Percentiles rank a stretch among this genome's conserved stretches.
Evolutionary conservation across 768 basidiomycete species (phyloP).

Genomic region (Leucogyrophana mollusca): DNA sequence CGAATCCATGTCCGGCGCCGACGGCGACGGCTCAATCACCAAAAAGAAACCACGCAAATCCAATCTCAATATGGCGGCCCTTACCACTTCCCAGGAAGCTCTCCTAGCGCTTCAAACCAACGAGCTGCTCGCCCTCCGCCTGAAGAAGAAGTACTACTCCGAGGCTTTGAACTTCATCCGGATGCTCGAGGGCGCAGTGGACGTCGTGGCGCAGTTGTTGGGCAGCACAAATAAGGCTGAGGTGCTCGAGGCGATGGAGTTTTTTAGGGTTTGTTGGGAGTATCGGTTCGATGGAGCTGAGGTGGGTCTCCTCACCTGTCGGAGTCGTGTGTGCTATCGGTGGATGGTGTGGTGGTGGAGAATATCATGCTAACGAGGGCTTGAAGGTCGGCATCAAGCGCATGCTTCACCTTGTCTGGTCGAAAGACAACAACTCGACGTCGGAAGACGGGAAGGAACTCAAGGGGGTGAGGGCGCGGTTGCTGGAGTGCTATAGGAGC

Average conservation of each 20-base stretch:
- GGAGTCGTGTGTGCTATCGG: neutral
- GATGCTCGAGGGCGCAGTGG: conserved; percentile 65
- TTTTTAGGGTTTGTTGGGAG: conserved; percentile 79
- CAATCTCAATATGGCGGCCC: conserved; percentile 65
- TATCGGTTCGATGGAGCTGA: conserved; percentile 80
- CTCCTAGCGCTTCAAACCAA: conserved; percentile 68
- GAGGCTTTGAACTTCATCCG: conserved; percentile 86
- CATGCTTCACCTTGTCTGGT: conserved; percentile 97
- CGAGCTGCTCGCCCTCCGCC: conserved; percentile 60
- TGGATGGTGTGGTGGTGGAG: no score
- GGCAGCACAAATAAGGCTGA: conserved; percentile 86
- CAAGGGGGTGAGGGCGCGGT: conserved; percentile 82
- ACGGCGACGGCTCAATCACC: conserved; percentile 38
- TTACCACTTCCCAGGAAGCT: conserved; percentile 69
- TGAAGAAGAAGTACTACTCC: conserved; percentile 82
- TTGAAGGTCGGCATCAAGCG: conserved; percentile 82
- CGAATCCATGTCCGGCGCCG: conserved; percentile 29
- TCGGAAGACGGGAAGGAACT: conserved; percentile 76
- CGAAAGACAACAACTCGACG: conserved; percentile 85
- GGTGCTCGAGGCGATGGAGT: conserved; percentile 84
- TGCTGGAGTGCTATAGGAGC: conserved; percentile 85
- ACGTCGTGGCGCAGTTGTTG: conserved; percentile 70
- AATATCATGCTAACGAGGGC: conserved; percentile 6
- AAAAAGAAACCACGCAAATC: conserved; percentile 64
- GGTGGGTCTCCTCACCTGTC: conserved; percentile 36